Conservation (phyloP, 371 early-diverging fungal species). For the Mortierella sp. region DNA sequence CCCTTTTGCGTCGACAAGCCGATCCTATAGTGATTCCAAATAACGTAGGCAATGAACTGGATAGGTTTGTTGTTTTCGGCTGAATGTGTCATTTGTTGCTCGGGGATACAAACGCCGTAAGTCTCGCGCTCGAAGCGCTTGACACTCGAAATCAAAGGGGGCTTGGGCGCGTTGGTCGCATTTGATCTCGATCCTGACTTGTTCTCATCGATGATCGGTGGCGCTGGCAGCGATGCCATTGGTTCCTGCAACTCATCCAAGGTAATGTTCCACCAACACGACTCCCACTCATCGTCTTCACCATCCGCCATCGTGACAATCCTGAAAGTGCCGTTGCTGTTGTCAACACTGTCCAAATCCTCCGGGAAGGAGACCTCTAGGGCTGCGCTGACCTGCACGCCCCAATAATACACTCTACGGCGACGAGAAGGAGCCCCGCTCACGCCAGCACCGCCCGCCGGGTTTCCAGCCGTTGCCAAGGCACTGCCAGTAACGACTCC, state of each 20-base stretch:
- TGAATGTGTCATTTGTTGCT: neutral
- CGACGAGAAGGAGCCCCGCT: no score
- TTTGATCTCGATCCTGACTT: neutral
- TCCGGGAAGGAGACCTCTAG: constrained; percentile 16
- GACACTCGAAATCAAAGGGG: constrained; percentile 5
- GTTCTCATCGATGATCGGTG: constrained; percentile 10
- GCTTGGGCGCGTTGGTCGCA: neutral
- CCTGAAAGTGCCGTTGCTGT: constrained; percentile 24
- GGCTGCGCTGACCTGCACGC: constrained; percentile 42
- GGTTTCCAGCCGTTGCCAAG: neutral
- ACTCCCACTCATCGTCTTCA: constrained; percentile 24
- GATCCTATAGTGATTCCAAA: constrained; percentile 44
- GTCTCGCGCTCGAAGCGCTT: constrained; percentile 27
- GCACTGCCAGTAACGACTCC: neutral
- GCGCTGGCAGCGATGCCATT: constrained; percentile 14
- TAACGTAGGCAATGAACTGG: constrained; percentile 29
- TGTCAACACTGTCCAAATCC: neutral
- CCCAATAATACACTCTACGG: constrained; percentile 30
- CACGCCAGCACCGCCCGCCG: neutral
- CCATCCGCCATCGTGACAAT: constrained; percentile 43
- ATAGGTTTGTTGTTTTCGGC: constrained; percentile 16
- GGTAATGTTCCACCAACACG: constrained; percentile 45
- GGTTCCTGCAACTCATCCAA: neutral
- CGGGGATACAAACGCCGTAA: constrained; percentile 18
- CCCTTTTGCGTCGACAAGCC: constrained; percentile 19